Conservation (phyloP, 495 filamentous ascomycete genomes). For the Talaromyces borbonicus region DNA sequence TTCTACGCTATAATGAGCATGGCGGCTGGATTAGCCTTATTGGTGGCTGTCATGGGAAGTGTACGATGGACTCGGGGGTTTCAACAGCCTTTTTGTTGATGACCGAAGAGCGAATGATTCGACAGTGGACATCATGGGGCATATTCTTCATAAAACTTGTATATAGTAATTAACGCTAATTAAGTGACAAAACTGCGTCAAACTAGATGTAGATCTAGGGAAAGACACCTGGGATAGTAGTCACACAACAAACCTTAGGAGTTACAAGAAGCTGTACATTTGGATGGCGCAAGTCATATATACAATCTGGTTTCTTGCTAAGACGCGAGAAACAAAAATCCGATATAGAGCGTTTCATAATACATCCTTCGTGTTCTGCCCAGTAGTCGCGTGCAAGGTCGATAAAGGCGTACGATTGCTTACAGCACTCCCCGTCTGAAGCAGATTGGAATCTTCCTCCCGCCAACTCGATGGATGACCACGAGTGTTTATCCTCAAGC, state of each 20-base stretch:
- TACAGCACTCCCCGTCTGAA: background rate
- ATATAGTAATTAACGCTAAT: too few relatives aligned
- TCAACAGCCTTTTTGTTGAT: constrained; percentile 14
- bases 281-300: too few relatives aligned
- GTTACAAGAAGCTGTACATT: too few relatives aligned
- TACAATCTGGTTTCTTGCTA: background rate
- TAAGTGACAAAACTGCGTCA: too few relatives aligned
- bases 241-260: too few relatives aligned
- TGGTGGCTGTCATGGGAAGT: constrained; percentile 66
- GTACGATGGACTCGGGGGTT: constrained; percentile 63
- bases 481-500: background rate
- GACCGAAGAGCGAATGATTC: too few relatives aligned
- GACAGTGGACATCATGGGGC: too few relatives aligned
- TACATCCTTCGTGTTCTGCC: background rate
- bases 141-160: too few relatives aligned
- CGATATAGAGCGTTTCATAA: background rate
- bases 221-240: too few relatives aligned
- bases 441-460: background rate
- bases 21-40: constrained; percentile 43
- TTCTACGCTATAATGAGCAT: constrained; percentile 60
- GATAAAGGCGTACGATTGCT: constrained; percentile 2
- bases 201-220: too few relatives aligned
- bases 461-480: background rate
- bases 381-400: background rate
- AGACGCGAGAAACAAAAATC: background rate